Base-by-base conservation (phyloP, 495 filamentous ascomycete species). In the Bathelium albidoporum region DNA sequence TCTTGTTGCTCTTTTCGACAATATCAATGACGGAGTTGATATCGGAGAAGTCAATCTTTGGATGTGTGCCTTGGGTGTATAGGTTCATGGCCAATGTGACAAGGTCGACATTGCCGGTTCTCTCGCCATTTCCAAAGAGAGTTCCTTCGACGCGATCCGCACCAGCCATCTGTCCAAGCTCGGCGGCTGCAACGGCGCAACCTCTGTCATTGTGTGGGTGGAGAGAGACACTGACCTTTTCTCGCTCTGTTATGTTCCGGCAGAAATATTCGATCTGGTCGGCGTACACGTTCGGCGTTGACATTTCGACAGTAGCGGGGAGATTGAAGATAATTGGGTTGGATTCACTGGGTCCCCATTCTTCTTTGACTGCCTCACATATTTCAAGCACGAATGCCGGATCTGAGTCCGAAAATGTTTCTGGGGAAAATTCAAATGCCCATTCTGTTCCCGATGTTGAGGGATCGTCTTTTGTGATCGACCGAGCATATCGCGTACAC, bases 241-340 rank as follows among this genome's bases (percentile, higher is more conserved):
- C 83, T 52, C 90, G 77, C 72, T 93, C 89, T 0, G 82, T 82
- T 72, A 96, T 90, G 59, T 75, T 76, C 36, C 79, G 82, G 77
- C 91, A 95, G 77, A 98, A 98, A 77, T 89, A 96, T 72, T 98
- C 94, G 66, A 98, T 89, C 76, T 95, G 90, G 75, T 98, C 94
- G 31, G 94, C 94, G 71, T 95, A 98, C 59, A 97, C 82, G 70
- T 98, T 98, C 22, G 94, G 94, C 1, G 94, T 98, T 1, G 90
- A 76, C 88, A 97, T 87, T 76, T 97, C 94, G 22, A 98, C 94
- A 0, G 94, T 97, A 9, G 94, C 94, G 11, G 94, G 94, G 32
- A 98, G 82, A 75, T 98, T 98, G 82, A 98, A 97, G 72, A 98
- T 93, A 70, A 98, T 94, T 18, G 88, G 90, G 70, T 88, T 86